phyloP scores from a whole-genome alignment of 768 basidiomycete species.

The Lentinula sp. region DNA sequence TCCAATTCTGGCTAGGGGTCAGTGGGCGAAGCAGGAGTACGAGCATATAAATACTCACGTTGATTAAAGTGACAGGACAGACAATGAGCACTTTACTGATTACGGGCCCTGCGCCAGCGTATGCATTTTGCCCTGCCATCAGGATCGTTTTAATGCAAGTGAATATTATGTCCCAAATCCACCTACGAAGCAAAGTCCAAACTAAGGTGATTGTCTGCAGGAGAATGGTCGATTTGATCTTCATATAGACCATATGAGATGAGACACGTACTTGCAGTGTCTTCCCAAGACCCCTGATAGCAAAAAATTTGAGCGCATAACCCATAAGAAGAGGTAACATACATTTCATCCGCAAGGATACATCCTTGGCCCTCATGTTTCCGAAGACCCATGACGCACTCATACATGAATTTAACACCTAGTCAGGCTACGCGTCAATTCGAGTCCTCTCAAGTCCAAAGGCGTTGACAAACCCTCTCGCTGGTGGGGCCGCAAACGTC shows the following conservation, averaged over 20 bases:
- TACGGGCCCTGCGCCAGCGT: slow-evolving; percentile 44
- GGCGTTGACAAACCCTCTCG: slow-evolving; percentile 53
- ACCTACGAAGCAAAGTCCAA: slow-evolving; percentile 71
- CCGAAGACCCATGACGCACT: slow-evolving; percentile 90
- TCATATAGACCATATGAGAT: neutral
- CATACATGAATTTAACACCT: slow-evolving; percentile 90
- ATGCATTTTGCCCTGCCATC: slow-evolving; percentile 75
- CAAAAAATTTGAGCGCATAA: slow-evolving; percentile 6
- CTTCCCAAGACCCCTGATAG: slow-evolving; percentile 87
- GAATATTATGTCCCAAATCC: neutral
- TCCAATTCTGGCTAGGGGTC: slow-evolving; percentile 71
- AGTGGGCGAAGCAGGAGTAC: neutral
- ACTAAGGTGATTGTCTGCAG: slow-evolving; percentile 82
- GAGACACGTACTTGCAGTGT: slow-evolving; percentile 60
- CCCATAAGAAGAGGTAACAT: slow-evolving; percentile 8
- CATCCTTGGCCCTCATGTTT: slow-evolving; percentile 91
- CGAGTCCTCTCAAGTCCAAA: neutral
- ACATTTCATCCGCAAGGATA: slow-evolving; percentile 98
- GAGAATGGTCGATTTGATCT: neutral
- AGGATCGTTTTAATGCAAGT: neutral
- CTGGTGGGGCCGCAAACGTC: slow-evolving; percentile 83
- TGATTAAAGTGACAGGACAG: slow-evolving; percentile 87
- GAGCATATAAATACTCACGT: slow-evolving; percentile 37
- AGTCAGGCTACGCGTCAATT: slow-evolving; percentile 2
- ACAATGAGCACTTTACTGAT: slow-evolving; percentile 87